Conservation (phyloP, 768 basidiomycete genomes). For the Psilocybe cubensis region DNA sequence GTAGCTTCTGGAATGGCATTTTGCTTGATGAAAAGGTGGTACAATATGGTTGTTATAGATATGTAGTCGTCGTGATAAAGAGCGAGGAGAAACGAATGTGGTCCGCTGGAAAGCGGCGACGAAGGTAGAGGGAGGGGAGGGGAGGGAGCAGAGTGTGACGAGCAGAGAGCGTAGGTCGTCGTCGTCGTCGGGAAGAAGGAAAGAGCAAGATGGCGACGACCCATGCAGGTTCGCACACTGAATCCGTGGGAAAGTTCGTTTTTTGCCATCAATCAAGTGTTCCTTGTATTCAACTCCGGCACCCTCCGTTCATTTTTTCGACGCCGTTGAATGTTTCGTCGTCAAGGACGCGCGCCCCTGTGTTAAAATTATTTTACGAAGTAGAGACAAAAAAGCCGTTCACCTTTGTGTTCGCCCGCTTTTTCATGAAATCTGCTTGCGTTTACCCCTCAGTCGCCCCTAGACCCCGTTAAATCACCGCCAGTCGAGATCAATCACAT, state of each 20-base stretch:
- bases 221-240: neutral
- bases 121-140: neutral
- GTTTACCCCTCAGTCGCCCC: too few species aligned
- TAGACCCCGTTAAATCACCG: too few species aligned
- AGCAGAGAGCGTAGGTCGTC: slow-evolving; percentile 7
- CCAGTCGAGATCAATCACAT: too few species aligned
- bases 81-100: slow-evolving; percentile 19
- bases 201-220: neutral
- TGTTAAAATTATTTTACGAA: neutral
- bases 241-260: slow-evolving; percentile 9
- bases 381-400: too few species aligned
- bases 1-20: slow-evolving; percentile 21
- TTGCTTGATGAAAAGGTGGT: slow-evolving; percentile 4
- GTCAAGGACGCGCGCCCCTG: neutral
- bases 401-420: too few species aligned
- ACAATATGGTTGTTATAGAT: slow-evolving; percentile 4
- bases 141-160: neutral
- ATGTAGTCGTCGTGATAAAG: slow-evolving; percentile 3
- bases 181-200: slow-evolving; percentile 10
- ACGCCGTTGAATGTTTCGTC: neutral
- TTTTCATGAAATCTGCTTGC: too few species aligned
- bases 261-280: neutral
- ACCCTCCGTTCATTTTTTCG: neutral
- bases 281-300: neutral
- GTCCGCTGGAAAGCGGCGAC: slow-evolving; percentile 14